These are phyloP conservation scores for Nemophila menziesii DNA, from an alignment of 257 asterid genomes.

Conservation along the genomic window DNA sequence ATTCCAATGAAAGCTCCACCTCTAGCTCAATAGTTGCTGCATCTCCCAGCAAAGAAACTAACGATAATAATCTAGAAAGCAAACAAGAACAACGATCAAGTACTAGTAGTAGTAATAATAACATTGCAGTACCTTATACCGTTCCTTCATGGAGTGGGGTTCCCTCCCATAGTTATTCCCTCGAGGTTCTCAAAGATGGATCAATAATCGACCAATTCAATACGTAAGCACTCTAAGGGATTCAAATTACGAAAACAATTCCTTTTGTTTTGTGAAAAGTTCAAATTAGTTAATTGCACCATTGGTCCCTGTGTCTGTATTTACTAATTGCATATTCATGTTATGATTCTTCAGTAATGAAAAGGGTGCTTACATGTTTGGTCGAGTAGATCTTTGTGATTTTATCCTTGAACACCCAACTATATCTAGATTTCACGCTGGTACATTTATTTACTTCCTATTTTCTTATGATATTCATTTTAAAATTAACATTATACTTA, in stretches of 20 bases:
- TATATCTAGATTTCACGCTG: slow-evolving; percentile 89
- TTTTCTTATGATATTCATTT: background rate
- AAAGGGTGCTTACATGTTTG: slow-evolving; percentile 98
- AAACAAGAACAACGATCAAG: background rate
- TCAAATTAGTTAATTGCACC: no score
- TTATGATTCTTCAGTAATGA: slow-evolving; percentile 40
- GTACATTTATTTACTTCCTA: slow-evolving; percentile 28
- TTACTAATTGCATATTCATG: background rate
- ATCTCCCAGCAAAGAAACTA: background rate
- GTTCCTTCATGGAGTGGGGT: slow-evolving; percentile 74
- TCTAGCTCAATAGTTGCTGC: background rate
- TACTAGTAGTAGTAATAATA: no score
- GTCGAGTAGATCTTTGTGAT: slow-evolving; percentile 91
- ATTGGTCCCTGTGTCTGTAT: no score
- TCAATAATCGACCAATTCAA: slow-evolving; percentile 55
- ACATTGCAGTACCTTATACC: slow-evolving; percentile 20
- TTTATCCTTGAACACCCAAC: slow-evolving; percentile 95
- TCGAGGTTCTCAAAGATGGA: slow-evolving; percentile 85
- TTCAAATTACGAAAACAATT: background rate
- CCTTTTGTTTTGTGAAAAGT: background rate
- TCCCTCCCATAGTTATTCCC: slow-evolving; percentile 51
- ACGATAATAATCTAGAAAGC: background rate
- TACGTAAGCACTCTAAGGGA: slow-evolving; percentile 37
- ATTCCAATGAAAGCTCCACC: background rate
- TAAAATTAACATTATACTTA: slow-evolving; percentile 12